Conservation (phyloP, 257 asterid genomes). For the Anisodus tanguticus region DNA sequence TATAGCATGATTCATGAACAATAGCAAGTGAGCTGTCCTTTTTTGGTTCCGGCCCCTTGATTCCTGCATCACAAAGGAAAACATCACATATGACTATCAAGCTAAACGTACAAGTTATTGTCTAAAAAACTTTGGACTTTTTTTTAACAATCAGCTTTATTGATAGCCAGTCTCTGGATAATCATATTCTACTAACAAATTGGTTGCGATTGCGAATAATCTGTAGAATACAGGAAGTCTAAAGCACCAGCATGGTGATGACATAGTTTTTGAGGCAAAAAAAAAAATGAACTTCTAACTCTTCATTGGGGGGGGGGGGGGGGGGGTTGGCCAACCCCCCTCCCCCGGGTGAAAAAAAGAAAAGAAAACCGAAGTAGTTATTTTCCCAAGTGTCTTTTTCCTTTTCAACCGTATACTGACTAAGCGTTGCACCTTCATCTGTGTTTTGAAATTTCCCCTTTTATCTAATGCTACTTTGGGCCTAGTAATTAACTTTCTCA, state of each 20-base stretch:
- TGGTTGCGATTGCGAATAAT: neutral
- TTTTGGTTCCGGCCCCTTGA: neutral
- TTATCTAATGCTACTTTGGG: neutral
- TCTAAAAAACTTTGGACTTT: neutral
- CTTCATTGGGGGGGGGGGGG: too few relatives aligned
- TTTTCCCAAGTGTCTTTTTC: neutral
- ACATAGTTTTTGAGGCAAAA: neutral
- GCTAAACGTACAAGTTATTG: neutral
- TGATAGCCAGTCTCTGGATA: neutral
- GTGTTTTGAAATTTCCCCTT: neutral
- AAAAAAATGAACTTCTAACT: neutral
- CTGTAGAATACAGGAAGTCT: neutral
- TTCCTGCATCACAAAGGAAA: neutral
- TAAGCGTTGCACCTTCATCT: constrained; percentile 1
- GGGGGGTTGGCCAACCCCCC: neutral
- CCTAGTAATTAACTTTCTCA: constrained; percentile 10
- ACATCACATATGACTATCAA: neutral
- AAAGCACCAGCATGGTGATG: neutral
- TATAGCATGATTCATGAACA: neutral
- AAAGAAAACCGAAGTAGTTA: neutral
- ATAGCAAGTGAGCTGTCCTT: neutral
- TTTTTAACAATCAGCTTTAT: neutral
- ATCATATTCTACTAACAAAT: neutral
- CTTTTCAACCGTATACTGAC: neutral
- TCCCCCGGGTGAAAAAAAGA: neutral